These are phyloP conservation scores for Cenococcum geophilum DNA, from an alignment of 495 filamentous ascomycete genomes.

Conservation along the genomic window DNA sequence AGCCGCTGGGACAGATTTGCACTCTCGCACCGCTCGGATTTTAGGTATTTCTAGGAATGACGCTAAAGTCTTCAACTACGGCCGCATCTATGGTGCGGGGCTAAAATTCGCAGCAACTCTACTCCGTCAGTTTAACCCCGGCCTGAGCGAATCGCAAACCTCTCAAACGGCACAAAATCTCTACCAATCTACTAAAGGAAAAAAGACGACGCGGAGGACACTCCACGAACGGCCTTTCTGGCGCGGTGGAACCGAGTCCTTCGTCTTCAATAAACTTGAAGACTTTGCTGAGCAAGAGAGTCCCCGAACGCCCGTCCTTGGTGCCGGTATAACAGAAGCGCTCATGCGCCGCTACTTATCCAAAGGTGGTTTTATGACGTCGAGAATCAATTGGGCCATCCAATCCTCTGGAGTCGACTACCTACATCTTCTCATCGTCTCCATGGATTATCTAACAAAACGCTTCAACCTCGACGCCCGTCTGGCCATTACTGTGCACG, in stretches of 20 bases:
- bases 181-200: slow-evolving; percentile 85
- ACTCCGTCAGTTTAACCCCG: slow-evolving; percentile 87
- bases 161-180: slow-evolving; percentile 67
- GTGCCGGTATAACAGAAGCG: slow-evolving; percentile 93
- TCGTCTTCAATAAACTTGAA: slow-evolving; percentile 97
- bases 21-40: slow-evolving; percentile 88
- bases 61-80: slow-evolving; percentile 98
- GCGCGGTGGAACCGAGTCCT: slow-evolving; percentile 92
- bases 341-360: slow-evolving; percentile 80
- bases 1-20: slow-evolving; percentile 84
- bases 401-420: slow-evolving; percentile 97
- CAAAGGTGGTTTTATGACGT: slow-evolving; percentile 89
- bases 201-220: slow-evolving; percentile 62
- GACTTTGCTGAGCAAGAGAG: slow-evolving; percentile 93
- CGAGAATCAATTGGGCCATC: slow-evolving; percentile 98
- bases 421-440: slow-evolving; percentile 85
- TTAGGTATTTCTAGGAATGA: slow-evolving; percentile 89
- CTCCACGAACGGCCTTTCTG: slow-evolving; percentile 76
- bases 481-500: slow-evolving; percentile 89
- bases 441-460: slow-evolving; percentile 91
- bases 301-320: slow-evolving; percentile 88
- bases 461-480: slow-evolving; percentile 78
- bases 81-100: slow-evolving; percentile 94
- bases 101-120: slow-evolving; percentile 87
- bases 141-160: slow-evolving; percentile 68